Base-by-base conservation (phyloP, 2,329 filamentous ascomycete species). In the Alternaria alternata region DNA sequence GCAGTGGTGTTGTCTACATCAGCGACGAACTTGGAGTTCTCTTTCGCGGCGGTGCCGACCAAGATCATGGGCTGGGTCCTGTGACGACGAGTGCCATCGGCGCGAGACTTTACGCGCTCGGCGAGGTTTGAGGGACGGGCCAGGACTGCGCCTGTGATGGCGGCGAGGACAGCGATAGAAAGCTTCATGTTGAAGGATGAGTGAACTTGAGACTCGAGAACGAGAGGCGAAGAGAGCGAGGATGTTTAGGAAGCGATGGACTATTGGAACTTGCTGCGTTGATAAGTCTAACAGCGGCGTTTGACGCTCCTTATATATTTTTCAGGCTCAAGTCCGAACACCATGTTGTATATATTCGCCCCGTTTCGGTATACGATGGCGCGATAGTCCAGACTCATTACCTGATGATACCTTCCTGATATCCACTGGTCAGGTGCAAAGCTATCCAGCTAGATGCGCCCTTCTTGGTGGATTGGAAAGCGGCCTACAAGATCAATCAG, bases 1-100 rank as follows among this genome's bases (percentile, higher is more conserved):
- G 77, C 78, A 30, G 77, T 80, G 67, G 79, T 80, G 41, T 66
- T 66, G 34, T 58, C 61, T 4, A 70, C 57, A 18, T 71, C 65
- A 4, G 39, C 54, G n/a, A 62, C 26, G 36, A 62, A 55, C 18
- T 55, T 55, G 34, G 43, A 53, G 22, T 62, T 55, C 30, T 62
- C 60, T 28, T 65, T 63, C n/a, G 59, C 52, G 46, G 41, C 52
- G 20, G 57, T 57, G 38, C 63, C 63, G 5, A 66, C 53, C 34
- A 64, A 61, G 44, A 67, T 43, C 48, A 67, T 30, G 8, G 65
- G 66, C 44, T 64, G 63, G 12, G 66, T 57, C 22, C 46, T 57
- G 63, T 63, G 60, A 24, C 63, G 65, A n/a, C 57, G 59, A 18
- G 55, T 57, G 38, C 61, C 63, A 24, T 64, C 64, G 22, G 62